Conservation (phyloP, 768 basidiomycete species). For the Epithele typhae region DNA sequence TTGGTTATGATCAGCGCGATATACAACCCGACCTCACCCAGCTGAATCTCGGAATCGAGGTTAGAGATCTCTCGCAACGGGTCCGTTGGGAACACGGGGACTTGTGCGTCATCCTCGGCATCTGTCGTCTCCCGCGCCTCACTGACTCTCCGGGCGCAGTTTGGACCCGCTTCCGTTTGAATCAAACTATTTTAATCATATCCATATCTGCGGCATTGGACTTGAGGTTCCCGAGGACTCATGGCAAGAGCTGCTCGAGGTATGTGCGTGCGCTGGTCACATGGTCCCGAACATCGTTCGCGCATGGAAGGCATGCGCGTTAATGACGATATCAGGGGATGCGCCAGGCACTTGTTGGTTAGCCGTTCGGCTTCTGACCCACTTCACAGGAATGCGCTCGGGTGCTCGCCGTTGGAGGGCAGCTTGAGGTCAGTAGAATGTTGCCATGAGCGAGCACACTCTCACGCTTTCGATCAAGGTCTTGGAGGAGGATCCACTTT, state of each 20-base stretch:
- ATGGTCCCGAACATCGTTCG: background rate
- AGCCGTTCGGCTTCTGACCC: too few relatives aligned
- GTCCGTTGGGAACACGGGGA: conserved; percentile 67
- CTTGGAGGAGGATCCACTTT: conserved; percentile 70
- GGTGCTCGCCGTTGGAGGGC: conserved; percentile 56
- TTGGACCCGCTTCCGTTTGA: conserved; percentile 63
- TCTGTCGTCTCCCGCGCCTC: background rate
- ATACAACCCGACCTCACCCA: conserved; percentile 50
- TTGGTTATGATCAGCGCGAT: conserved; percentile 55
- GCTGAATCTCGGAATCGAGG: conserved; percentile 20
- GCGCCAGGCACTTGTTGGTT: too few relatives aligned
- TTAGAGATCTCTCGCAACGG: conserved; percentile 39
- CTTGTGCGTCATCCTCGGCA: conserved; percentile 38
- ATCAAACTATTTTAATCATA: conserved; percentile 55
- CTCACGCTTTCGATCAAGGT: too few relatives aligned
- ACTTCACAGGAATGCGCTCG: conserved; percentile 56
- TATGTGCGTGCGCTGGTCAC: too few relatives aligned
- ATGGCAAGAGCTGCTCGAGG: conserved; percentile 69
- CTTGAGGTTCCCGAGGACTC: conserved; percentile 71
- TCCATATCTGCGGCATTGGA: conserved; percentile 59
- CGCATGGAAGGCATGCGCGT: too few relatives aligned
- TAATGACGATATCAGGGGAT: too few relatives aligned
- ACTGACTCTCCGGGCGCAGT: conserved; percentile 29
- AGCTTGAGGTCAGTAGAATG: conserved; percentile 59
- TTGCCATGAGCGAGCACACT: too few relatives aligned